Conservation (phyloP, 441 rosid genomes). For the Populus tomentosa region DNA sequence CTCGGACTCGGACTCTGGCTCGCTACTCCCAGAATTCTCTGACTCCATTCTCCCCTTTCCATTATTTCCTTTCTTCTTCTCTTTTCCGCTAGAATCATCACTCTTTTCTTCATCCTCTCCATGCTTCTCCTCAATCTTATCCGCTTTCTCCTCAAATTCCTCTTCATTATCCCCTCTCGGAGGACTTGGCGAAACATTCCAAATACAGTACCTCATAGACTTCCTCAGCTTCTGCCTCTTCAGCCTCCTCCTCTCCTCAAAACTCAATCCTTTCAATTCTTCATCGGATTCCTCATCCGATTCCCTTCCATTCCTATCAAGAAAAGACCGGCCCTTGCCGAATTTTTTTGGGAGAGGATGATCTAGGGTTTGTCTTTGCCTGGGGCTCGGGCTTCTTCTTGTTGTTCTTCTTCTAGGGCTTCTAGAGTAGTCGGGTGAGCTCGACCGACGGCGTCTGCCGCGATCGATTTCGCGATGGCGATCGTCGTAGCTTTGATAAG, state of each 20-base stretch:
- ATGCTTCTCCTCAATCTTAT: constrained; percentile 15
- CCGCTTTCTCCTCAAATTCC: constrained; percentile 29
- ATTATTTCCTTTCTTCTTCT: constrained; percentile 19
- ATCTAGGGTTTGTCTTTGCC: constrained; percentile 28
- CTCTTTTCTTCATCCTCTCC: constrained; percentile 18
- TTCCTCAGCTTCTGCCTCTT: constrained; percentile 89
- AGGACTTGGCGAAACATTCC: constrained; percentile 86
- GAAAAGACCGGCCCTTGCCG: constrained; percentile 41
- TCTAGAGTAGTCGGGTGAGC: constrained; percentile 23
- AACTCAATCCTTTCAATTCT: constrained; percentile 71
- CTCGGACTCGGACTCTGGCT: constrained; percentile 24
- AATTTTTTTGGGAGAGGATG: constrained; percentile 53
- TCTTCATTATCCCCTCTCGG: constrained; percentile 50
- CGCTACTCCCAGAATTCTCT: constrained; percentile 24
- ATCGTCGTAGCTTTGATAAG: constrained; percentile 39
- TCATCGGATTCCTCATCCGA: constrained; percentile 79
- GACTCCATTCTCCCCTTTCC: constrained; percentile 27
- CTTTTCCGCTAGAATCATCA: constrained; percentile 31
- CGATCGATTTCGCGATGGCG: constrained; percentile 21
- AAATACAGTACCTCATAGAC: constrained; percentile 47
- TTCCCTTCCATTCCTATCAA: constrained; percentile 46
- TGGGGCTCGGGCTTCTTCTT: constrained; percentile 27
- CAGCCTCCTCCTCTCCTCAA: constrained; percentile 68
- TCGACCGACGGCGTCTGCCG: constrained; percentile 28
- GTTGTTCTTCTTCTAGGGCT: constrained; percentile 30